Evolutionary conservation across 805 yeast genomes (phyloP), one percentile per base, ranked within the genome.

Genomic region (Lipomyces yamadae): DNA sequence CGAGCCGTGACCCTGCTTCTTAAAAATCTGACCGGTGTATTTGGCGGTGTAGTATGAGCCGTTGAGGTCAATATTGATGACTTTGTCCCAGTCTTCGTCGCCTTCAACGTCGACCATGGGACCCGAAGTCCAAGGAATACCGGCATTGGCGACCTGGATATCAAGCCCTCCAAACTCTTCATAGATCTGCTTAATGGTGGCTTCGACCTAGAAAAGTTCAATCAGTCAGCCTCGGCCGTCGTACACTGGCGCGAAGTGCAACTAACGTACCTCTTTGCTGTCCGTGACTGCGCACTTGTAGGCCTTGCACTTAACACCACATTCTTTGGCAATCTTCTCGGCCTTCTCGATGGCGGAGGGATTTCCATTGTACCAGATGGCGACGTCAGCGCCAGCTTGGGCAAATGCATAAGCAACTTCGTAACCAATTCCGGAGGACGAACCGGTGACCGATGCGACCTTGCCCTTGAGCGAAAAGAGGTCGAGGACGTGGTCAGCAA

Each of bases 121-220:
- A 30, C 93, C 92, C 35, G 84, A 81, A 30, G 86, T 83, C 96
- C 96, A 91, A 15, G 92, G 87, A 58, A 91, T 86, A 54, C 97
- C 97, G 13, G 97, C 97, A 77, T 92, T 92, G 73, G 96, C 96
- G 58, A 92, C 95, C 74, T 90, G 88, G 34, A 91, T 80, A 77
- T 92, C 97, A 71, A 92, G 86, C 68, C 85, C 85, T 63, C 94
- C 95, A 76, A 92, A 91, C 74, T 91, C 96, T 66, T 78, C 70
- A 69, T 81, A 84, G 68, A 87, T 85, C 76, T 81, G 82, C 50
- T 74, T 76, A 61, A 88, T 80, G 15, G 85, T 81, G 24, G 70
- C 72, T 68, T 83, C 83, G 58, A 88, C 91, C 62, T 64, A 13
- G 13, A 24, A 24, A 24, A 33, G 18, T 45, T 18, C 4, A 10